Conservation (phyloP, 345 rosid genomes). For the Hibiscus mutabilis region DNA sequence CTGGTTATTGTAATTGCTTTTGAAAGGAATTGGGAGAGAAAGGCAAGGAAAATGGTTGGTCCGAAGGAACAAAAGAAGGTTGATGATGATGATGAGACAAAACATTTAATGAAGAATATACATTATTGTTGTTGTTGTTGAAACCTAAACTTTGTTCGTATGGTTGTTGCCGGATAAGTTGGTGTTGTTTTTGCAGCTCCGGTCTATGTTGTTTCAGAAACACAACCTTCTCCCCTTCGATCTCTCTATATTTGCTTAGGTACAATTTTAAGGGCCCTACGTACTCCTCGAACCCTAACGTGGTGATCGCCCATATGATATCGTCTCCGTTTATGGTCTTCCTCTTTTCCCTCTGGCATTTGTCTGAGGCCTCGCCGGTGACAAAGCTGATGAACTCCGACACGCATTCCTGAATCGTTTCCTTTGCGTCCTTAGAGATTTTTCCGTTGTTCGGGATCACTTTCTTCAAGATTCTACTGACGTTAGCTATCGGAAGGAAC, state of each 20-base stretch:
- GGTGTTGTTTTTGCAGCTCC: conserved; percentile 5
- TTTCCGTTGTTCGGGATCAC: conserved; percentile 55
- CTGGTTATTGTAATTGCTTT: conserved; percentile 53
- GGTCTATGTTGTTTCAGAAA: conserved; percentile 46
- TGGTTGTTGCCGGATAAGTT: neutral
- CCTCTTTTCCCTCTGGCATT: conserved; percentile 61
- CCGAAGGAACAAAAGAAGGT: conserved; percentile 28
- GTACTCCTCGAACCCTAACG: conserved; percentile 62
- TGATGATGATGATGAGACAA: conserved; percentile 6
- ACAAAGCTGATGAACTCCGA: conserved; percentile 70
- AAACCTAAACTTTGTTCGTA: too few species aligned
- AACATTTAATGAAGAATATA: neutral
- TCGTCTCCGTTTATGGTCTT: conserved; percentile 74
- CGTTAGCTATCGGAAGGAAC: conserved; percentile 66
- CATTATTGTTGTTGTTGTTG: neutral
- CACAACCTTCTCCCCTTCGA: conserved; percentile 56
- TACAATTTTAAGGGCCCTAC: conserved; percentile 48
- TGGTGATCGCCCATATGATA: conserved; percentile 66
- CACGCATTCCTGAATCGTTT: conserved; percentile 66
- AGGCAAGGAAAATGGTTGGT: conserved; percentile 45
- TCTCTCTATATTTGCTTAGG: conserved; percentile 47
- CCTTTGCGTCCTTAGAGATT: conserved; percentile 68
- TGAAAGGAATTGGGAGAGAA: conserved; percentile 52
- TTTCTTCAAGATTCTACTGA: conserved; percentile 70
- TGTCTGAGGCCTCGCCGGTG: conserved; percentile 64